A percentile compares a stretch with the other conserved stretches of the same genome.
These are phyloP conservation scores for Starmerella potacharoeniae DNA, from an alignment of 805 yeast species.

Conservation along the genomic window DNA sequence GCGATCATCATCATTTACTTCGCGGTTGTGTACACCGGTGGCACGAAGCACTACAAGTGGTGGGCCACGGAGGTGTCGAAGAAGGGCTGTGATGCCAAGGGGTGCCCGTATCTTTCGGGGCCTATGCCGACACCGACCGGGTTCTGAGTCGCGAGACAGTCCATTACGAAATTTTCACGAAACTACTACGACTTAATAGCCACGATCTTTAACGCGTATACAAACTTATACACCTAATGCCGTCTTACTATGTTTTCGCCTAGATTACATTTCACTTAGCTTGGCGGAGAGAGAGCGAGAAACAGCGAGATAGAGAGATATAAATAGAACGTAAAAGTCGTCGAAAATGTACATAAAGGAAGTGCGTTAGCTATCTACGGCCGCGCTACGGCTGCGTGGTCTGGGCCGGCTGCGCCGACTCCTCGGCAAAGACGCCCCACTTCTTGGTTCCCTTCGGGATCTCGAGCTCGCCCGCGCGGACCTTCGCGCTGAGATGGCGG, in stretches of 20 bases:
- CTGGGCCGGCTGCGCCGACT: background rate
- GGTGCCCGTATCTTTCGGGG: conserved; percentile 11
- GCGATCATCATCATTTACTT: conserved; percentile 45
- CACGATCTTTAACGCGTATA: too few relatives aligned
- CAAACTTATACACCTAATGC: too few relatives aligned
- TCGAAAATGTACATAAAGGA: too few relatives aligned
- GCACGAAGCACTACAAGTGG: conserved; percentile 38
- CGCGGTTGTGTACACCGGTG: conserved; percentile 34
- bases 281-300: too few relatives aligned
- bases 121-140: conserved; percentile 6
- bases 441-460: background rate
- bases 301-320: too few relatives aligned
- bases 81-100: conserved; percentile 17
- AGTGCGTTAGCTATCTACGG: too few relatives aligned
- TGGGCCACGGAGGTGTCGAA: conserved; percentile 46
- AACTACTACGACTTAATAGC: too few relatives aligned
- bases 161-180: too few relatives aligned
- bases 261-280: too few relatives aligned
- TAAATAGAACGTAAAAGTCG: too few relatives aligned
- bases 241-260: too few relatives aligned
- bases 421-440: background rate
- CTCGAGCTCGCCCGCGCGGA: background rate
- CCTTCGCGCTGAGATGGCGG: conserved; percentile 1
- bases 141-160: background rate
- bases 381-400: too few relatives aligned